phyloP scores from a whole-genome alignment of 2,329 filamentous ascomycete genomes.

The Colletotrichum echinochloae region DNA sequence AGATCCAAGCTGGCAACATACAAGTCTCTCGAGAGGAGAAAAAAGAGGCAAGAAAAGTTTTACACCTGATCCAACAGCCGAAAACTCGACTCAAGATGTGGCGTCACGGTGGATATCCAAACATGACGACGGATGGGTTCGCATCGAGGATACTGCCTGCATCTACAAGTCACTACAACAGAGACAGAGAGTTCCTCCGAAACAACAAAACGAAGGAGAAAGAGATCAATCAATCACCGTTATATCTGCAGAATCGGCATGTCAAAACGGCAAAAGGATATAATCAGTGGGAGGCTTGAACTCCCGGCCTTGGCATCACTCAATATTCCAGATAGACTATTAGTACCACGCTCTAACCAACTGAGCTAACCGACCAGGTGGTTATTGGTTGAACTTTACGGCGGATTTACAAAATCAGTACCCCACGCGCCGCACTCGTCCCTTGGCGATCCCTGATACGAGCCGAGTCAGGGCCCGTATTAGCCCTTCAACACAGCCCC shows the following conservation, averaged over 20 bases:
- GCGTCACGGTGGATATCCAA: too few relatives aligned
- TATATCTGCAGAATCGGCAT: neutral
- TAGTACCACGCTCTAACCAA: slow-evolving; percentile 27
- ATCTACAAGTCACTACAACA: too few relatives aligned
- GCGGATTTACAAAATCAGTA: neutral
- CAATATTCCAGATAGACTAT: neutral
- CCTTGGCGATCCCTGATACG: neutral
- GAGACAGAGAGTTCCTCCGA: too few relatives aligned
- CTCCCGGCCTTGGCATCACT: slow-evolving; percentile 23
- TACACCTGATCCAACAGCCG: neutral
- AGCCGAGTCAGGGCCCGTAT: neutral
- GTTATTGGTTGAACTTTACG: neutral
- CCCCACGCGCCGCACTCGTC: neutral
- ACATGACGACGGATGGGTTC: too few relatives aligned
- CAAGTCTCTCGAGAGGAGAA: neutral
- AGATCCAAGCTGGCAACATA: too few relatives aligned
- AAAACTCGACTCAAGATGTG: too few relatives aligned
- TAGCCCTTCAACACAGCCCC: neutral
- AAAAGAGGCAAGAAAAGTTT: neutral
- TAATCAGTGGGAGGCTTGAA: slow-evolving; percentile 13
- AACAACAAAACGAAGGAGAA: neutral
- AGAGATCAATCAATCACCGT: neutral
- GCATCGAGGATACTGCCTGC: too few relatives aligned
- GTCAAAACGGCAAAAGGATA: neutral
- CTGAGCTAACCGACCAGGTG: neutral